Evolutionary conservation across 768 basidiomycete species (phyloP), one percentile per base, ranked within the genome.

Genomic region (Hirschioporus abietinus): DNA sequence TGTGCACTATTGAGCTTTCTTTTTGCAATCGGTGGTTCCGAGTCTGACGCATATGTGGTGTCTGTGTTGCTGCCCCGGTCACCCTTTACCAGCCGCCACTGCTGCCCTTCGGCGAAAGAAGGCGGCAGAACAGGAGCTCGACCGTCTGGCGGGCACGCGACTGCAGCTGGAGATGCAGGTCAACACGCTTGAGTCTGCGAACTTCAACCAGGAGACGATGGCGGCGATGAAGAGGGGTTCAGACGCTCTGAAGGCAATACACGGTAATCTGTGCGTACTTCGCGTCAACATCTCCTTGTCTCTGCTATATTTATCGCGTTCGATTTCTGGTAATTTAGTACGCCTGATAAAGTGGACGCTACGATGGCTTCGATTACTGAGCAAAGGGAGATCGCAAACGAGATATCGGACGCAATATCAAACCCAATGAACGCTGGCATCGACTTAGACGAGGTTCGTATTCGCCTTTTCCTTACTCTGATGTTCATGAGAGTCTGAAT

Each of bases 191-290:
- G 97, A 99, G 77, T 93, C 92, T 18, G 97, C 97, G 59, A 99
- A 98, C 80, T 84, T 99, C 77, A 99, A 99, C 76, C 90, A 92
- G 73, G 95, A 98, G 83, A 98, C 95, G 17, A 94, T 99, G 92
- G 82, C 86, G 24, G 95, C 92, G 27, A 97, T 99, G 93, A 97
- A 95, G 90, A 91, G 92, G 77, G 96, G 92, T 42, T 86, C 95
- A 0, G 88, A 90, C 68, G 97, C 91, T 27, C 85, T 99, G 76
- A 90, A 90, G 78, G 84, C 86, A 62, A 97, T 99, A 65, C 96
- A 99, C 71, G 88, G 89, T 60, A 88, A 88, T 73, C 83, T 97
- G 96, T 97, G 69, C 75, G 95, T 88, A 27, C 23, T 27, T 63
- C 24, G 18, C 57, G 35, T n/a, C 52, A 35, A 0, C 65, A 10